Base-by-base conservation (phyloP, 139 green algal species). In the Asterochloris sp. region DNA sequence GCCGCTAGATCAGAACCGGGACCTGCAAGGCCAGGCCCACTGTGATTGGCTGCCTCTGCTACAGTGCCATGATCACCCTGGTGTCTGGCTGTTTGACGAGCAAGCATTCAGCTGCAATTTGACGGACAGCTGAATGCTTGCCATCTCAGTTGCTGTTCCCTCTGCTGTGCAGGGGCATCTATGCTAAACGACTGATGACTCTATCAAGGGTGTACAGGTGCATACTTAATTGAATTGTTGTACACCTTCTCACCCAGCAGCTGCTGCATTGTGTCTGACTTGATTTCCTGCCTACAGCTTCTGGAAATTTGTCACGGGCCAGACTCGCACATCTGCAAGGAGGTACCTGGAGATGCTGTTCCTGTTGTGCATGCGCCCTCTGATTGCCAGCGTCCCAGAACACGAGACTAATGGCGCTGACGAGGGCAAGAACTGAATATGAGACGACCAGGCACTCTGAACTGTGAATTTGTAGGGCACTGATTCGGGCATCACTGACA, bases 281-380 rank as follows among this genome's bases (percentile, higher is more conserved):
- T 54, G 38, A 10, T 2, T 54, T 6, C 38, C 38, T 54, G 38
- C 38, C 19, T 66, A 23, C 71, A 86, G 81, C 73, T 92, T 89
- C 80, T 92, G 88, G 90, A 91, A 93, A 84, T 88, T 87, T 73
- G 86, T 93, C 12, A 91, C 86, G 78, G 88, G 89, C 62, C 86
- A 97, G 79, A 93, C 96, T 69, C 78, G 90, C 11, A 67, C 79
- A 13, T 92, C 95, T 85, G 91, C 89, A 29, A 89, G 90, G 84
- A 86, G 85, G 15, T 90, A 89, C 74, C 83, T 94, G 78, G 82
- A 97, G 83, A 94, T 92, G 89, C 90, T 97, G 29, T 97, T 96
- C 86, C 89, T 90, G 60, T 86, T 96, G 29, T 86, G 87, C 73
- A 81, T 95, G 83, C 78, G 91, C 19, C 80, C 69, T 12, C 80